Evolutionary conservation across 371 early-diverging fungal genomes (phyloP), one percentile per base, ranked within the genome.

Genomic region (Mucor ambiguus): DNA sequence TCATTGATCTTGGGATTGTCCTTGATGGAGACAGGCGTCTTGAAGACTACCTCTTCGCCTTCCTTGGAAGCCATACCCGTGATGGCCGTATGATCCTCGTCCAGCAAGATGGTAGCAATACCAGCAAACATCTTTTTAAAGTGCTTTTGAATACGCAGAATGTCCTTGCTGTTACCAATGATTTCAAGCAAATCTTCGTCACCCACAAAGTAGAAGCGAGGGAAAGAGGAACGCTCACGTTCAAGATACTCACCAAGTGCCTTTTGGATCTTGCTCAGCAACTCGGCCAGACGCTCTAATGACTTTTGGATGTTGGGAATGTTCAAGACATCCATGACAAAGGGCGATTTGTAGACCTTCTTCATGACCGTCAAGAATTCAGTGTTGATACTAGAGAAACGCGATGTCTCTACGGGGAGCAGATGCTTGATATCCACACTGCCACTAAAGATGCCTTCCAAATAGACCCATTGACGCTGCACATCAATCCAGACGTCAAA

Each of bases 101-200:
- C 86, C 46, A 97, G 77, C 28, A 93, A 67, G 37, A 99, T 88
- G 38, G 87, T 89, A n/a, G 90, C 82, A 63, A 99, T 90, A 63
- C 98, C 98, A 16, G 98, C 96, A 90, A 99, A 99, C 98, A 99
- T 97, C 82, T 98, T 98, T 79, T 94, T 95, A 80, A 98, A 91
- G 75, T 99, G 98, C 69, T 97, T 97, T 75, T 98, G 97, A 69
- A 98, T 94, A 52, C 96, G 90, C 43, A 90, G 74, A 38, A 98
- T 88, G 73, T 98, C 98, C 80, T 96, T 96, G 76, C 94, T 91
- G 80, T 98, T 98, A 76, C 99, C 99, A 67, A 99, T 95, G 69
- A 99, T 97, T 83, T 99, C 98, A 26, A 99, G 89, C 80, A 99
- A 73, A 80, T 98, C 99, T 84, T 98, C 99, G 71, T 99, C 99